A percentile compares a stretch with the other conserved stretches of the same genome.
Evolutionary conservation across 805 yeast species (phyloP).

Genomic region (Candida taoyuanica): DNA sequence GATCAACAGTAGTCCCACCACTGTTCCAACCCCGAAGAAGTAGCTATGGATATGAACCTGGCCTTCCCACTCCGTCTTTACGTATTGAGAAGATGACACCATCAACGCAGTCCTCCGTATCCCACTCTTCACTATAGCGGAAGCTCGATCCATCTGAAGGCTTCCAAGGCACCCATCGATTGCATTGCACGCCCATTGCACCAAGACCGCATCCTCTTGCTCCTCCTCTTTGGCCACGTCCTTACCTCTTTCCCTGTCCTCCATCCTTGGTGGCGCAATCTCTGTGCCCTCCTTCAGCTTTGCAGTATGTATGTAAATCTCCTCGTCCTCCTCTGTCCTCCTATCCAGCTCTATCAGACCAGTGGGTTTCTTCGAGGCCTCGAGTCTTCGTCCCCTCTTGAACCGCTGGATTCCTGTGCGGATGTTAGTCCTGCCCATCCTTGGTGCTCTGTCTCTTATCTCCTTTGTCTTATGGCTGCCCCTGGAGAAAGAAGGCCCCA

Average conservation of each 20-base stretch:
- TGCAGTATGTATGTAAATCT: slow-evolving; percentile 6
- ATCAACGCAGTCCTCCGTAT: background rate
- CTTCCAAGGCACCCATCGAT: too few relatives aligned
- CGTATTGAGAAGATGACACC: slow-evolving; percentile 20
- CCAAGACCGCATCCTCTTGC: too few relatives aligned
- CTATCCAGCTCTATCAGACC: background rate
- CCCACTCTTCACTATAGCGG: slow-evolving; percentile 1
- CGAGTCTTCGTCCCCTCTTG: background rate
- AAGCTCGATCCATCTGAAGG: slow-evolving; percentile 7
- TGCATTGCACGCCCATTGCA: too few relatives aligned
- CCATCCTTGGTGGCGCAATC: background rate
- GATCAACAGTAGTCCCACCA: slow-evolving; percentile 15
- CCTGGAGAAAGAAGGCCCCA: too few relatives aligned
- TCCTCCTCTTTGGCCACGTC: too few relatives aligned
- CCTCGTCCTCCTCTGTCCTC: slow-evolving; percentile 9
- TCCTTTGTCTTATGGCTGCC: too few relatives aligned
- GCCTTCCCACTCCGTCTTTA: slow-evolving; percentile 20
- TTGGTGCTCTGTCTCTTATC: background rate
- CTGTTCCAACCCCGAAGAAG: slow-evolving; percentile 19
- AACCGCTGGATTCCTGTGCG: background rate
- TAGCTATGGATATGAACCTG: slow-evolving; percentile 27
- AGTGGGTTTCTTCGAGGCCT: background rate
- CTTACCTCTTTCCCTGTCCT: background rate
- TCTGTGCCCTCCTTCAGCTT: slow-evolving; percentile 1
- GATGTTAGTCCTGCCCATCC: background rate